phyloP scores from a whole-genome alignment of 2,329 filamentous ascomycete species.

The Fusarium sp. region DNA sequence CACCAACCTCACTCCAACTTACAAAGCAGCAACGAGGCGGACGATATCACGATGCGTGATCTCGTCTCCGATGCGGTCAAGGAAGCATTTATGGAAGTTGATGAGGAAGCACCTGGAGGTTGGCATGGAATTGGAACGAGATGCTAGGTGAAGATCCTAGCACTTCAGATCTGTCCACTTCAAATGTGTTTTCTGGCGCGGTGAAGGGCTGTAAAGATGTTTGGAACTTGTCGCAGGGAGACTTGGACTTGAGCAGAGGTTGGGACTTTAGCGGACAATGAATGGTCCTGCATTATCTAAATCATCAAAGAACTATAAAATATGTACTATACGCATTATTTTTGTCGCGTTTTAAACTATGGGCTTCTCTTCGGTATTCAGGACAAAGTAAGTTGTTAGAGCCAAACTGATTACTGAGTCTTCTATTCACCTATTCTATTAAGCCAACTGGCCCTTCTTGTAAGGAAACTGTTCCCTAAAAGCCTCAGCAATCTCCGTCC shows the following conservation, averaged over 20 bases:
- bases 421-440: not conserved
- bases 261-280: not conserved
- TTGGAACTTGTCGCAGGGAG: not conserved
- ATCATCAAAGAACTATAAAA: too few species aligned
- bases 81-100: not conserved
- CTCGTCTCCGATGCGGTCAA: not conserved
- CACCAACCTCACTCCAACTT: not conserved
- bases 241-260: not conserved
- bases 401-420: rapidly evolving
- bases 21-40: rapidly evolving
- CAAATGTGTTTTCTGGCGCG: not conserved
- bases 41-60: not conserved
- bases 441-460: not conserved
- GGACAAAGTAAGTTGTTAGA: rapidly evolving
- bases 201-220: not conserved
- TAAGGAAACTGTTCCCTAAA: not conserved
- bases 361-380: not conserved
- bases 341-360: rapidly evolving
- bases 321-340: too few species aligned
- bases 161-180: not conserved
- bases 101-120: not conserved
- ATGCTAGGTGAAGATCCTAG: not conserved
- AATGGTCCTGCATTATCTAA: not conserved
- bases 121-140: not conserved
- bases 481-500: not conserved